A percentile compares a stretch with the other conserved stretches of the same genome.
Conservation (phyloP, 2,329 filamentous ascomycete genomes). For the Hirsutella minnesotensis region DNA sequence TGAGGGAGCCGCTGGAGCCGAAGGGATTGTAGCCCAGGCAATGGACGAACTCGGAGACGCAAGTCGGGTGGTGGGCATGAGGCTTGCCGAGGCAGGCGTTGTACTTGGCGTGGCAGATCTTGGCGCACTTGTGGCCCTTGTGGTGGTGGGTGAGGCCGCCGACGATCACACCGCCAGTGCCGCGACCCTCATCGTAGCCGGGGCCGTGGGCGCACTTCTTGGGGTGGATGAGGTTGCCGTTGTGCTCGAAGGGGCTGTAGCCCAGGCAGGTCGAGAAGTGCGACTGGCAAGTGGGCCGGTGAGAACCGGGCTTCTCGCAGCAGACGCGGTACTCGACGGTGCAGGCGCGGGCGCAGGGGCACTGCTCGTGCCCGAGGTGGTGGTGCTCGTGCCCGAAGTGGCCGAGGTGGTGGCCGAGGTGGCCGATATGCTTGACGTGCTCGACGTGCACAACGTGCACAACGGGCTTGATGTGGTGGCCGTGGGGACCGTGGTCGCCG, state of each 20-base stretch:
- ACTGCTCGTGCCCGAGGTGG: no score
- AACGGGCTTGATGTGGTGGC: no score
- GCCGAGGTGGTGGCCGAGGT: no score
- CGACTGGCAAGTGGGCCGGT: slow-evolving; percentile 12
- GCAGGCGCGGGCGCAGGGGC: no score
- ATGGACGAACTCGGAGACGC: slow-evolving; percentile 10
- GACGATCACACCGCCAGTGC: no score
- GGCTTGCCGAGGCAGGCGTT: slow-evolving; percentile 9
- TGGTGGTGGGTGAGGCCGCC: not conserved
- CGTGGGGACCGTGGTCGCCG: no score
- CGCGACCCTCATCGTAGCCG: no score
- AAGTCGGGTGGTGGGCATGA: slow-evolving; percentile 11
- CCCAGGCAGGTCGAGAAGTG: slow-evolving; percentile 12
- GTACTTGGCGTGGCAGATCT: slow-evolving; percentile 7
- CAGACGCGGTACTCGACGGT: no score
- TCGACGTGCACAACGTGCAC: no score
- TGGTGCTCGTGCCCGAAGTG: no score
- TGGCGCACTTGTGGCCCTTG: slow-evolving; percentile 5
- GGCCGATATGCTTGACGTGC: no score
- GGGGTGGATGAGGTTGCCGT: slow-evolving; percentile 6
- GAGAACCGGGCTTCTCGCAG: no score
- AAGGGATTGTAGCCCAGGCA: slow-evolving; percentile 12
- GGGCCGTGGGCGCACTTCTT: slow-evolving; percentile 7
- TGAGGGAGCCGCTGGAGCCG: not conserved
- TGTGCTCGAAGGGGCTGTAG: slow-evolving; percentile 12